A percentile compares a stretch with the other conserved stretches of the same genome.
These are phyloP conservation scores for Cutaneotrichosporon curvatum DNA, from an alignment of 1,284 basidiomycete genomes.

Conservation along the genomic window DNA sequence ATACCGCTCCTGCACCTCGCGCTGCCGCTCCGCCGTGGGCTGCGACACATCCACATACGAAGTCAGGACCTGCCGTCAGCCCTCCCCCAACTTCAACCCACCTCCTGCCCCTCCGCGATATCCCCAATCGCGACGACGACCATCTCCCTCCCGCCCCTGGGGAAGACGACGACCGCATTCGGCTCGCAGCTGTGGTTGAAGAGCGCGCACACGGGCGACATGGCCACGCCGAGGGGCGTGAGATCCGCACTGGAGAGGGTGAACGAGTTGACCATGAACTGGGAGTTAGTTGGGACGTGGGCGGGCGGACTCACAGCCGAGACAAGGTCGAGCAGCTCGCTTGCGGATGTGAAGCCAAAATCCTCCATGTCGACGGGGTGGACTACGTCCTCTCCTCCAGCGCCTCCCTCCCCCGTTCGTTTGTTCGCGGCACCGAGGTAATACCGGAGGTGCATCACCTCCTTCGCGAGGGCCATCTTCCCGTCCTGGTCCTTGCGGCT, in stretches of 20 bases:
- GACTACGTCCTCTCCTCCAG: slow-evolving; percentile 7
- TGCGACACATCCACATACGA: slow-evolving; percentile 80
- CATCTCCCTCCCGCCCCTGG: slow-evolving; percentile 52
- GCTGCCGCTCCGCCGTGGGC: slow-evolving; percentile 55
- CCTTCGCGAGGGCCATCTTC: slow-evolving; percentile 29
- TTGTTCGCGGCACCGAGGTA: slow-evolving; percentile 28
- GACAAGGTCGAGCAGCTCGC: slow-evolving; percentile 35
- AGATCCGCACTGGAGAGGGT: slow-evolving; percentile 68
- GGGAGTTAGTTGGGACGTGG: neutral
- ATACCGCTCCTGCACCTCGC: slow-evolving; percentile 64
- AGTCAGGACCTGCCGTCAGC: slow-evolving; percentile 55
- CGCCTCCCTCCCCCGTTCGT: too few relatives aligned
- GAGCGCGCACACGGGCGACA: slow-evolving; percentile 70
- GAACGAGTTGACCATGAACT: slow-evolving; percentile 86
- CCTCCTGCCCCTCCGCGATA: slow-evolving; percentile 64
- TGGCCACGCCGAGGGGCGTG: slow-evolving; percentile 67
- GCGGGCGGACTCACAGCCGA: slow-evolving; percentile 29
- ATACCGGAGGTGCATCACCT: slow-evolving; percentile 37
- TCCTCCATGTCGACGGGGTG: slow-evolving; percentile 31
- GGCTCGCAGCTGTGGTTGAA: slow-evolving; percentile 88
- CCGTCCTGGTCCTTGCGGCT: slow-evolving; percentile 11
- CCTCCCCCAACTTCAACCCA: slow-evolving; percentile 40
- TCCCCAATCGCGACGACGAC: slow-evolving; percentile 62
- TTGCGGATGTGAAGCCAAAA: slow-evolving; percentile 33
- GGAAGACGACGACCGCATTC: slow-evolving; percentile 85